These are phyloP conservation scores for Trichoderma afroharzianum DNA, from an alignment of 2,329 filamentous ascomycete species.

Conservation along the genomic window DNA sequence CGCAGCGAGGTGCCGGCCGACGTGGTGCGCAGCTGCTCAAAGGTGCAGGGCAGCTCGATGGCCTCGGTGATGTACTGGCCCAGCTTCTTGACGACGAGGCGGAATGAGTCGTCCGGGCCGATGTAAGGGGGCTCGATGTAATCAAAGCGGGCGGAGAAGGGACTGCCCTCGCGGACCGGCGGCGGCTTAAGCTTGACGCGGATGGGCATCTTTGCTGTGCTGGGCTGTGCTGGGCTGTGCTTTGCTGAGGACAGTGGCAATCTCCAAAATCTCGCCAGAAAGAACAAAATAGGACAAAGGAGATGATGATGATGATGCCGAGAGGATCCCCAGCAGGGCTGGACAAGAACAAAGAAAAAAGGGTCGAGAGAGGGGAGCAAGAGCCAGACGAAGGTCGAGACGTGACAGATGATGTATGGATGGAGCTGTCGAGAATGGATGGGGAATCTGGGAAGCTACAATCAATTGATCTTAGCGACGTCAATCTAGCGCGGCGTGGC, in stretches of 20 bases:
- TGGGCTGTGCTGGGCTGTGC: background rate
- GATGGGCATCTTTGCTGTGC: constrained; percentile 32
- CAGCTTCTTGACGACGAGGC: constrained; percentile 63
- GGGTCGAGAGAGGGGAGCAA: background rate
- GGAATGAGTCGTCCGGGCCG: constrained; percentile 55
- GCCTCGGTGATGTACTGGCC: constrained; percentile 62
- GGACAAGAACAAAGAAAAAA: background rate
- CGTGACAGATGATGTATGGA: background rate
- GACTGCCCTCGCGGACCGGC: constrained; percentile 34
- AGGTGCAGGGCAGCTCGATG: constrained; percentile 62
- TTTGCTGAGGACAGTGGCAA: background rate
- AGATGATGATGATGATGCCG: background rate
- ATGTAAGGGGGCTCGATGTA: constrained; percentile 52
- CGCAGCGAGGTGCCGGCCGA: constrained; percentile 57
- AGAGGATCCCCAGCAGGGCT: too few relatives aligned
- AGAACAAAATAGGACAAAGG: background rate
- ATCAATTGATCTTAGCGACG: background rate
- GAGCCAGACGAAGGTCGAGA: background rate
- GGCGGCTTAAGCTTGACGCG: constrained; percentile 34
- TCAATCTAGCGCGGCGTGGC: constrained; percentile 10
- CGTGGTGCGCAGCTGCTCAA: constrained; percentile 69
- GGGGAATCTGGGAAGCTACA: background rate
- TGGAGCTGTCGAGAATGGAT: background rate
- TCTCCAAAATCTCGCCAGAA: background rate
- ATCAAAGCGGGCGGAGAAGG: constrained; percentile 33